A percentile compares a stretch with the other conserved stretches of the same genome.
Conservation (phyloP, 2,329 filamentous ascomycete species). For the Phoma sp. region DNA sequence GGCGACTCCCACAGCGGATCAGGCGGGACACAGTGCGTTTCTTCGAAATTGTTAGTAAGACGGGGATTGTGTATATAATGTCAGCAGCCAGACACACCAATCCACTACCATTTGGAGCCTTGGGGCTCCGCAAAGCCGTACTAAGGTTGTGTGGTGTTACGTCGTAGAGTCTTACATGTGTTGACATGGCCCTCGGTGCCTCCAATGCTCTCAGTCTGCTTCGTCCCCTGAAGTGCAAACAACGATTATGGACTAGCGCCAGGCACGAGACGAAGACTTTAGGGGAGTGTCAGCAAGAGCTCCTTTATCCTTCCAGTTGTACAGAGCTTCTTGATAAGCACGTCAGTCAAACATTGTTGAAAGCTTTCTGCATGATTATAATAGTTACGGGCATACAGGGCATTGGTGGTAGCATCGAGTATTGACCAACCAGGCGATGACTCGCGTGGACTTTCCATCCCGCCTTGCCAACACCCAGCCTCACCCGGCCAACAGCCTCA, state of each 20-base stretch:
- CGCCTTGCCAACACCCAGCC: constrained; percentile 3
- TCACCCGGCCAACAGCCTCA: not conserved
- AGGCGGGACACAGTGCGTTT: not conserved
- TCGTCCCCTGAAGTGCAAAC: too few species aligned
- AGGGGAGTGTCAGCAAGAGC: not conserved
- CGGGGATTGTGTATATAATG: constrained; percentile 26
- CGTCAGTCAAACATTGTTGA: not conserved
- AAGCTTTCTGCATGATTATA: not conserved
- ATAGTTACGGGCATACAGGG: not conserved
- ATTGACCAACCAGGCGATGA: not conserved
- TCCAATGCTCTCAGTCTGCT: too few species aligned
- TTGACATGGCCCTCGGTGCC: too few species aligned
- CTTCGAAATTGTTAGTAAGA: not conserved
- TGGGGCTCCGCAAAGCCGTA: constrained; percentile 19
- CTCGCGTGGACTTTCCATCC: not conserved
- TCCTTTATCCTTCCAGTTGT: not conserved
- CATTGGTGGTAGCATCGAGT: not conserved
- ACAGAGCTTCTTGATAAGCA: not conserved
- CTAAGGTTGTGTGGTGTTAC: not conserved
- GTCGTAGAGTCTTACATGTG: too few species aligned
- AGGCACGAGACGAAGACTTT: not conserved
- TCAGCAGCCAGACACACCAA: constrained; percentile 26
- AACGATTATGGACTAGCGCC: not conserved
- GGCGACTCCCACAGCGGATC: too few species aligned
- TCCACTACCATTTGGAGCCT: constrained; percentile 31